Base-by-base conservation (phyloP, 768 basidiomycete genomes). In the Nevesoporus exiguus region DNA sequence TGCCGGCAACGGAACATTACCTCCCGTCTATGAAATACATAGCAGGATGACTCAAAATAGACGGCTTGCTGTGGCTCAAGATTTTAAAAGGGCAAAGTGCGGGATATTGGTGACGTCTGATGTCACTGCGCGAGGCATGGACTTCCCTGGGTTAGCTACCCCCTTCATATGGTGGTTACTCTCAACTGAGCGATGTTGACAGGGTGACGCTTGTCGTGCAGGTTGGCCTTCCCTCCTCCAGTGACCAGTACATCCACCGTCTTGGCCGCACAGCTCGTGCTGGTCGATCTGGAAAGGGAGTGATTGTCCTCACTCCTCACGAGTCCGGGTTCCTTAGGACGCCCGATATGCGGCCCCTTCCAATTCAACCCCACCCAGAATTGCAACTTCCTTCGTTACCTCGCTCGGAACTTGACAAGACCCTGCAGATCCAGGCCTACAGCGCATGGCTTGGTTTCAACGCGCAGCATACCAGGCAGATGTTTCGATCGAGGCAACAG, bases 241-340 rank as follows among this genome's bases (percentile, higher is more conserved):
- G 82, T 24, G 88, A 89, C 61, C 87, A 89, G 65, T 90, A 90
- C 69, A 83, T 90, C 51, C 88, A 90, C 61, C 80, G 88, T 21
- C 83, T 90, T 7, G 88, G 88, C 14, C 80, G 88, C 44, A 90
- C 88, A 17, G 88, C 88, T 11, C 81, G 88, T 41, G 88, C 88
- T 0, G 88, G 88, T 6, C 73, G 81, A 43, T 73, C 77, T 6
- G 86, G 88, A 0, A 76, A 74, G 36, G 84, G 85, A 3, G 73
- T 83, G 49, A 60, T 87, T 41, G 69, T 87, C 37, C 76, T 86
- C 47, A 74, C 79, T 36, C 74, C 75, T 7, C 71, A 69, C 31
- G 86, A 88, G 58, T 52, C 66, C 21, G 70, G 66, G 44, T 85
- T 86, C 73, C 67, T 85, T 7, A 56, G 55, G 17, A 65, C 61